Percentiles rank a stretch among this genome's conserved stretches.
phyloP scores from a whole-genome alignment of 2,329 filamentous ascomycete genomes.

The Lecanicillium sp. region DNA sequence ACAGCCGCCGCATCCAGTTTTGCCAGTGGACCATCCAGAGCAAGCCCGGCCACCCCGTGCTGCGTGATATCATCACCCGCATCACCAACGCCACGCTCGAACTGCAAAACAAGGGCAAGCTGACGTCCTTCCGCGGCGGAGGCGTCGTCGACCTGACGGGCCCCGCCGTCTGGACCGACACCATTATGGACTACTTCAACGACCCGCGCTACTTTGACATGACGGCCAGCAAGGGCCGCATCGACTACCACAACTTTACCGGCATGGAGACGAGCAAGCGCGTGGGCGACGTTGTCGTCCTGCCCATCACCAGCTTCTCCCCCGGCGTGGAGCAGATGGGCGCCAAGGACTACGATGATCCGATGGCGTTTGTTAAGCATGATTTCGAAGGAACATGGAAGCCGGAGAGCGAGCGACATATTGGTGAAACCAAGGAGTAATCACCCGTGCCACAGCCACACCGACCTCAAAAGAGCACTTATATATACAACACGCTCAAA shows the following conservation, averaged over 20 bases:
- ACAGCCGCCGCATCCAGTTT: slow-evolving; percentile 92
- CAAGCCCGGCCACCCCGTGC: slow-evolving; percentile 87
- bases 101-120: slow-evolving; percentile 59
- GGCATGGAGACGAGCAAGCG: slow-evolving; percentile 77
- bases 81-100: slow-evolving; percentile 77
- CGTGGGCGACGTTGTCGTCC: slow-evolving; percentile 84
- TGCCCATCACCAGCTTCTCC: slow-evolving; percentile 96
- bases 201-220: slow-evolving; percentile 83
- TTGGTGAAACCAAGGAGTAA: slow-evolving; percentile 41
- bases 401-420: slow-evolving; percentile 62
- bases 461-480: no score
- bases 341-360: slow-evolving; percentile 78
- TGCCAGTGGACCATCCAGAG: slow-evolving; percentile 98
- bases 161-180: slow-evolving; percentile 90
- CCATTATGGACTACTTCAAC: slow-evolving; percentile 89
- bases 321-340: slow-evolving; percentile 93
- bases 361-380: slow-evolving; percentile 96
- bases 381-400: slow-evolving; percentile 87
- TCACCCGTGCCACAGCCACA: no score
- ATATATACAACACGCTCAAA: no score
- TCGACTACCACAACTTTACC: slow-evolving; percentile 85
- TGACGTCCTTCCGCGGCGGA: slow-evolving; percentile 55
- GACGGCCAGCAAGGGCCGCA: slow-evolving; percentile 58
- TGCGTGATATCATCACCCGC: slow-evolving; percentile 77
- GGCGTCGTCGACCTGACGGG: slow-evolving; percentile 91